Conservation (phyloP, 768 basidiomycete genomes). For the Amylocystis lapponica region DNA sequence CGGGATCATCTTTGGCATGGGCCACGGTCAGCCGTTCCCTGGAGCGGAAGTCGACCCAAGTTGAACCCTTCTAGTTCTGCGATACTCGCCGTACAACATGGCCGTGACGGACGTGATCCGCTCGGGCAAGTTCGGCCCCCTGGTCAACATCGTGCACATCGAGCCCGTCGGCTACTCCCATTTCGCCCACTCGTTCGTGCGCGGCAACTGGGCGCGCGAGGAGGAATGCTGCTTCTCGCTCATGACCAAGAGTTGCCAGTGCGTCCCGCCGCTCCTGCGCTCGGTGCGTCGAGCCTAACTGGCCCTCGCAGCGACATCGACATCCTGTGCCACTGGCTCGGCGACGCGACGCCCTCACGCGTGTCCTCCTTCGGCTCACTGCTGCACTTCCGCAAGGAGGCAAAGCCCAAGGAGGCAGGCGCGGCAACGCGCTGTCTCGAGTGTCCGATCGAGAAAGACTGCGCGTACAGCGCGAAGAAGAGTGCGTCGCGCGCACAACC, state of each 20-base stretch:
- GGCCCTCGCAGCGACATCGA: conserved; percentile 66
- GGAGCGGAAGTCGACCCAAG: neutral
- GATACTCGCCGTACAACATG: conserved; percentile 80
- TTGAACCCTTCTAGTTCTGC: conserved; percentile 48
- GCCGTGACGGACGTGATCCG: conserved; percentile 66
- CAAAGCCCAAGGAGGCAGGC: conserved; percentile 67
- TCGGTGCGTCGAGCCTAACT: neutral
- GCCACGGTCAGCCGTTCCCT: conserved; percentile 55
- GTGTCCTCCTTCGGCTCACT: conserved; percentile 87
- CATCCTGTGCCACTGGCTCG: conserved; percentile 72
- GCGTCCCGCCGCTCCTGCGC: conserved; percentile 22
- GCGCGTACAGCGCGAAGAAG: conserved; percentile 85
- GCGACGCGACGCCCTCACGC: conserved; percentile 54
- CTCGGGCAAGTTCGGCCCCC: conserved; percentile 65
- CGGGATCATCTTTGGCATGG: conserved; percentile 77
- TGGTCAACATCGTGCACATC: conserved; percentile 78
- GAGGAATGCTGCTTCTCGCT: conserved; percentile 69
- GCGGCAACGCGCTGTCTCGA: conserved; percentile 68
- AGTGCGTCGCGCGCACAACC: conserved; percentile 35
- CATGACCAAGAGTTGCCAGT: conserved; percentile 92
- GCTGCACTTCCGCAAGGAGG: conserved; percentile 69
- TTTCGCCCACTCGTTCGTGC: conserved; percentile 86
- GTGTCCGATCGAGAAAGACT: conserved; percentile 65
- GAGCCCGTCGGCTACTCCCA: conserved; percentile 87
- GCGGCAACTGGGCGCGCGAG: conserved; percentile 77